Evolutionary conservation across 1,284 basidiomycete genomes (phyloP).

Genomic region (Sporisorium iseilematis-ciliati): DNA sequence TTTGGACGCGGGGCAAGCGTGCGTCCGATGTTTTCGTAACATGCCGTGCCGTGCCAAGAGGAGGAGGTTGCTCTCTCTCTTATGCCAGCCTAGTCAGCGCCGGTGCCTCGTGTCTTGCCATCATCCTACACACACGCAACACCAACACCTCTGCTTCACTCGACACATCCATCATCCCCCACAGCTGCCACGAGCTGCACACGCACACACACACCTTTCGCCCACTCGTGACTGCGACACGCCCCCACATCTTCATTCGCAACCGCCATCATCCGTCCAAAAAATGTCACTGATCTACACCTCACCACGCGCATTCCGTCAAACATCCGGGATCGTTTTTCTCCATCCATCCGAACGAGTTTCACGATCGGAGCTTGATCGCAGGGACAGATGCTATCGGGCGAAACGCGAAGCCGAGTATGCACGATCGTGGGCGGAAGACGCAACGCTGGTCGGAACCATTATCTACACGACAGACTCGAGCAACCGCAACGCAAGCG

Average conservation of each 20-base stretch:
- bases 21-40: too few relatives aligned
- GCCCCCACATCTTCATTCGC: background rate
- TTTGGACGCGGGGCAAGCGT: background rate
- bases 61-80: too few relatives aligned
- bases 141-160: background rate
- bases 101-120: too few relatives aligned
- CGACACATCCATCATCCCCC: background rate
- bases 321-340: slow-evolving; percentile 52
- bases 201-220: background rate
- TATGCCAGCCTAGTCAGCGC: too few relatives aligned
- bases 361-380: slow-evolving; percentile 56
- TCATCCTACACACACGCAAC: too few relatives aligned
- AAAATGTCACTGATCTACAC: slow-evolving; percentile 38
- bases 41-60: too few relatives aligned
- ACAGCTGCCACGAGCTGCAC: background rate
- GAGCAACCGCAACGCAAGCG: slow-evolving; percentile 10
- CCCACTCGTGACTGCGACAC: background rate
- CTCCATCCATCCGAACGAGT: slow-evolving; percentile 60
- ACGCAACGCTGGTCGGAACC: slow-evolving; percentile 57
- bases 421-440: slow-evolving; percentile 57
- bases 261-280: background rate
- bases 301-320: slow-evolving; percentile 44
- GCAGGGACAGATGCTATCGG: slow-evolving; percentile 55
- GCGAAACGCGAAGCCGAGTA: slow-evolving; percentile 55
- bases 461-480: slow-evolving; percentile 34